Evolutionary conservation across 2,329 filamentous ascomycete genomes (phyloP).

Genomic region (Beauveria varroae): DNA sequence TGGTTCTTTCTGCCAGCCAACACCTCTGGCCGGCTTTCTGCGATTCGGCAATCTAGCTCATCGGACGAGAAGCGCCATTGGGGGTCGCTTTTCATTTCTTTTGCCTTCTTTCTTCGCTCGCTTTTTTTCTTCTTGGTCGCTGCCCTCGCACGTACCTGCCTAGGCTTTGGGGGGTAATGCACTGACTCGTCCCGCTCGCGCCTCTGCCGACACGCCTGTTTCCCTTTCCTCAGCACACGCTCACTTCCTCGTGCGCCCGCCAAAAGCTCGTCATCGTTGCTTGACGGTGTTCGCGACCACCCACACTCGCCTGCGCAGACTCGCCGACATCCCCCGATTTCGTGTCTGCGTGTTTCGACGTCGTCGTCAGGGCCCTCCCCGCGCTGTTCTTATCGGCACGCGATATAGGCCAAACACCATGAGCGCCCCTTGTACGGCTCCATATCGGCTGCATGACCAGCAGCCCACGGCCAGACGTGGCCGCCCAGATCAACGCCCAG

Average conservation of each 20-base stretch:
- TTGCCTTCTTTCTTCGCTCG: background rate
- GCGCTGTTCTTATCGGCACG: background rate
- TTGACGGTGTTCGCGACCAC: background rate
- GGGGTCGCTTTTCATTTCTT: background rate
- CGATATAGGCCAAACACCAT: conserved; percentile 13
- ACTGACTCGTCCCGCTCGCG: conserved; percentile 9
- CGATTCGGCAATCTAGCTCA: background rate
- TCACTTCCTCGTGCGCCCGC: background rate
- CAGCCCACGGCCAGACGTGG: background rate
- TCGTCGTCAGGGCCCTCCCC: background rate
- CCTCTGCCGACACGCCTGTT: conserved; percentile 7
- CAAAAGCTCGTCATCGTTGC: background rate
- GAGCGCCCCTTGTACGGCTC: conserved; percentile 19
- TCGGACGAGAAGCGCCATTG: background rate
- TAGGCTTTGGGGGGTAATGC: background rate
- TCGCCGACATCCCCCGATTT: background rate
- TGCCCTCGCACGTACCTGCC: background rate
- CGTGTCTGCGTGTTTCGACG: background rate
- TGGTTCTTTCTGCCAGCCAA: background rate
- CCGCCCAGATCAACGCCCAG: background rate
- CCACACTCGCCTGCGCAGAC: background rate
- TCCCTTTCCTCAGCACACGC: background rate
- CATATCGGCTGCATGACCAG: background rate
- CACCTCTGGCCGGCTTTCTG: background rate
- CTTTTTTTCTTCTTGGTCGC: background rate